A percentile compares a stretch with the other conserved stretches of the same genome.
These are phyloP conservation scores for Yamadazyma ubonensis DNA, from an alignment of 805 yeast species.

Conservation along the genomic window DNA sequence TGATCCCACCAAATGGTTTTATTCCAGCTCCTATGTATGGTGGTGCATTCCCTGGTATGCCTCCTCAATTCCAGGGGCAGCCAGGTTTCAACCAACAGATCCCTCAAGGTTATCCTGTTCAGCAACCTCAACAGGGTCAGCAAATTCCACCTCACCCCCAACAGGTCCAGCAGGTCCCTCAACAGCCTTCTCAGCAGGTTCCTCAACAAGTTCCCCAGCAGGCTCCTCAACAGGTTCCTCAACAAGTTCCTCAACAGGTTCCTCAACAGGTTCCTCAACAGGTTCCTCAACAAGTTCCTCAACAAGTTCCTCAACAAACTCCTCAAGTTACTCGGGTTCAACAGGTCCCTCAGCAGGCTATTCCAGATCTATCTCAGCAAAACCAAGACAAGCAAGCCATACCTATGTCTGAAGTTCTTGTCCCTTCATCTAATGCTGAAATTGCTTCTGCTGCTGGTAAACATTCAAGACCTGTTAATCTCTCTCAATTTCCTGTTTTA, in stretches of 20 bases:
- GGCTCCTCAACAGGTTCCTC: conserved; percentile 12
- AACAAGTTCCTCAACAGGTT: conserved; percentile 5
- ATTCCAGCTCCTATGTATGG: conserved; percentile 19
- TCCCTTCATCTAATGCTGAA: conserved; percentile 12
- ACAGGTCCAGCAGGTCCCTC: conserved; percentile 12
- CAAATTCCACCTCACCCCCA: conserved; percentile 11
- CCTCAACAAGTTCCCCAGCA: conserved; percentile 15
- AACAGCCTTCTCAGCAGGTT: conserved; percentile 11
- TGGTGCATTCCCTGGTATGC: conserved; percentile 16
- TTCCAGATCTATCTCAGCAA: background rate
- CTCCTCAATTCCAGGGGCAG: conserved; percentile 19
- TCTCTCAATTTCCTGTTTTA: conserved; percentile 55
- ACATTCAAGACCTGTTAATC: conserved; percentile 24
- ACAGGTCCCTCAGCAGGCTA: background rate
- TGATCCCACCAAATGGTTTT: conserved; percentile 19
- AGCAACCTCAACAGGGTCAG: conserved; percentile 12
- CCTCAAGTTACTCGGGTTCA: too few relatives aligned
- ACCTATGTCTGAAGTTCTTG: conserved; percentile 15
- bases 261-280: conserved; percentile 4
- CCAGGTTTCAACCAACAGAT: conserved; percentile 14
- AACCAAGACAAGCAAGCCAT: conserved; percentile 7
- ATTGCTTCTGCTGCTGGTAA: conserved; percentile 12
- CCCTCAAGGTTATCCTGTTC: conserved; percentile 8
- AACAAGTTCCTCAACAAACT: background rate
- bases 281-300: conserved; percentile 8